These are phyloP conservation scores for Fusarium heterosporum DNA, from an alignment of 2,329 filamentous ascomycete genomes.

Conservation along the genomic window DNA sequence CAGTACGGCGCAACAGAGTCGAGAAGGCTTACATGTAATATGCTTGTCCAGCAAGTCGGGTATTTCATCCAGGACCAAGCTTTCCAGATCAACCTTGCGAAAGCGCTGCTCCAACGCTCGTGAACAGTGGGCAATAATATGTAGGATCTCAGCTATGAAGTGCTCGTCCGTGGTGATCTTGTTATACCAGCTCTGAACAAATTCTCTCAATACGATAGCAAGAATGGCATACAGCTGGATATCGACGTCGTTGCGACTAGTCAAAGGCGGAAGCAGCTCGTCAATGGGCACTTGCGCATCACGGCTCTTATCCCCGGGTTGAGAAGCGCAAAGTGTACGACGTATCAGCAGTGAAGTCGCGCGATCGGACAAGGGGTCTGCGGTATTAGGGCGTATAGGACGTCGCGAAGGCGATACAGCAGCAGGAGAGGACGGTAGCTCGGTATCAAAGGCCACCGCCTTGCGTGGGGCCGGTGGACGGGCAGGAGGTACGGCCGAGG, in stretches of 20 bases:
- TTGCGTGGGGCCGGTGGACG: slow-evolving; percentile 42
- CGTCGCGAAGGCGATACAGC: slow-evolving; percentile 46
- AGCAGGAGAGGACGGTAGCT: slow-evolving; percentile 42
- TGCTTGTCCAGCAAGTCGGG: slow-evolving; percentile 85
- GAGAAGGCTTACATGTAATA: slow-evolving; percentile 72
- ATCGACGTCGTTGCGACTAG: slow-evolving; percentile 94
- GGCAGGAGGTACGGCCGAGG: slow-evolving; percentile 39
- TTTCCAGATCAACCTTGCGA: slow-evolving; percentile 83
- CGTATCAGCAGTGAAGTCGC: slow-evolving; percentile 86
- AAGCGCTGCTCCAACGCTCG: slow-evolving; percentile 87
- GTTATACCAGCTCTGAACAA: slow-evolving; percentile 91
- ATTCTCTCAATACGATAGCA: slow-evolving; percentile 88
- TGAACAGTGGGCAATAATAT: slow-evolving; percentile 92
- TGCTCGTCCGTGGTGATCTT: slow-evolving; percentile 91
- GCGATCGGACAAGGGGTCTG: slow-evolving; percentile 76
- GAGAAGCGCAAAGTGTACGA: slow-evolving; percentile 83
- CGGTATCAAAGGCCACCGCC: slow-evolving; percentile 40
- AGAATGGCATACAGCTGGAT: slow-evolving; percentile 93
- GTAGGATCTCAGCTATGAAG: slow-evolving; percentile 88
- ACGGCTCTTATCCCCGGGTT: slow-evolving; percentile 67
- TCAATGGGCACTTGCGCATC: slow-evolving; percentile 70
- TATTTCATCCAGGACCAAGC: slow-evolving; percentile 86
- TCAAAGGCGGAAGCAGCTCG: slow-evolving; percentile 87
- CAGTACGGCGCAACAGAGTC: background rate
- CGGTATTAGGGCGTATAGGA: slow-evolving; percentile 50